Base-by-base conservation (phyloP, 345 rosid genomes). In the Lenwebbia sp. region DNA sequence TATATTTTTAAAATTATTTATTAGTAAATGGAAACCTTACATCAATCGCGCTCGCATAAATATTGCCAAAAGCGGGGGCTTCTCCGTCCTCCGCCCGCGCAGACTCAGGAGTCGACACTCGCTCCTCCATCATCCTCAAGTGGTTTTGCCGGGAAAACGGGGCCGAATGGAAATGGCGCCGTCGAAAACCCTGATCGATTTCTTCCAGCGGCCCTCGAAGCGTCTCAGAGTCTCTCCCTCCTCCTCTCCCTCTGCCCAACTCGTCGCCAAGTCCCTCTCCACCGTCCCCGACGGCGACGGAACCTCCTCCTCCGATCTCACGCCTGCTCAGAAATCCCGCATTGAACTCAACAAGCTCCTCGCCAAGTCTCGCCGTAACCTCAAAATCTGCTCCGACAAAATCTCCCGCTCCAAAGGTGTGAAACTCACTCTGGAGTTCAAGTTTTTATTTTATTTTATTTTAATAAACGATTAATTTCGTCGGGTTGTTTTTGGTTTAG, bases 291-390 rank as follows among this genome's bases (percentile, higher is more conserved):
- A 13, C 84, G 15, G 33, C 75, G 60, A 12, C 54, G 52, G 90
- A 76, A 85, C 82, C 40, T 82, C 87, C 84, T 87, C 88, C 49
- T 49, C 49, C 33, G 82, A 84, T 28, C 94, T 96, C 81, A 92
- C 97, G 7, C 53, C 92, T 5, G 88, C 90, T 41, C 96, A 95
- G 85, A 76, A 85, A 84, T 85, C 92, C 51, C 98, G 96, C 86
- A 86, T 92, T 51, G 94, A 96, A 30, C 83, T 92, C 85, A 96
- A 93, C 93, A 92, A 89, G 83, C 88, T 84, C 62, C 93, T 94
- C 13, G 97, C 98, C 55, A 94, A 88, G 83, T 92, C 96, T 41
- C 95, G 91, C 82, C 94, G 94, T 2, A 96, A 94, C 91, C 92
- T 92, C 92, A 92, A 93, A 85, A 84, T 90, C 83, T 96, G 98